phyloP scores from a whole-genome alignment of 2,329 filamentous ascomycete genomes.

The Colletotrichum orbiculare region DNA sequence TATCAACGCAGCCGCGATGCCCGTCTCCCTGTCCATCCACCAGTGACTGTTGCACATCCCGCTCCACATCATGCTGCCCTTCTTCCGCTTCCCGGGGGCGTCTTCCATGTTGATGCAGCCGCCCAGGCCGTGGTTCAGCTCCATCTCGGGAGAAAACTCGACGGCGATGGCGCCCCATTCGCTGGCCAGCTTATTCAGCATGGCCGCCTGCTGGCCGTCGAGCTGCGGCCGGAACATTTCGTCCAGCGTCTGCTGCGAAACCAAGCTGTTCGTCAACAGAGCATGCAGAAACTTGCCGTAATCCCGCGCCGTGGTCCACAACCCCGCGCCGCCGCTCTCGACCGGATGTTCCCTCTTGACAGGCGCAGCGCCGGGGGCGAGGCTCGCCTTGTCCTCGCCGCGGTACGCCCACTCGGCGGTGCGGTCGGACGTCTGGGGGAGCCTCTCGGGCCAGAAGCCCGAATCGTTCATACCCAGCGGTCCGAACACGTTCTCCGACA shows the following conservation, averaged over 20 bases:
- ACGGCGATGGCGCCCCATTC: constrained; percentile 45
- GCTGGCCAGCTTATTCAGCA: constrained; percentile 37
- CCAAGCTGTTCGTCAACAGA: constrained; percentile 45
- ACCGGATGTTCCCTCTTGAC: constrained; percentile 46
- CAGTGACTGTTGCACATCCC: constrained; percentile 55
- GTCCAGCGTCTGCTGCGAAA: constrained; percentile 44
- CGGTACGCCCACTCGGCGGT: constrained; percentile 38
- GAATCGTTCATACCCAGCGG: constrained; percentile 51
- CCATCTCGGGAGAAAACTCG: constrained; percentile 48
- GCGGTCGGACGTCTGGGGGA: constrained; percentile 42
- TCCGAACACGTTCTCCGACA: constrained; percentile 49
- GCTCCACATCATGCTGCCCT: constrained; percentile 57
- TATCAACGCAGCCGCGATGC: constrained; percentile 53
- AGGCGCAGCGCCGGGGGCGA: constrained; percentile 38
- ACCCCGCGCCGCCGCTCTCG: constrained; percentile 56
- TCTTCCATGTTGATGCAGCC: constrained; percentile 54
- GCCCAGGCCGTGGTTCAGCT: constrained; percentile 51
- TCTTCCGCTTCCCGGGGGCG: constrained; percentile 51
- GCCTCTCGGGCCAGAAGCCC: constrained; percentile 48
- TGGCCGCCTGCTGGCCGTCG: constrained; percentile 42
- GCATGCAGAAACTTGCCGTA: constrained; percentile 50
- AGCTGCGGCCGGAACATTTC: constrained; percentile 56
- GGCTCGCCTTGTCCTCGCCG: constrained; percentile 37
- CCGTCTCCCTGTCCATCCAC: constrained; percentile 53
- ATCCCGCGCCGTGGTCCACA: constrained; percentile 55